Conservation (phyloP, 2,329 filamentous ascomycete genomes). For the Pseudogymnoascus sp. region DNA sequence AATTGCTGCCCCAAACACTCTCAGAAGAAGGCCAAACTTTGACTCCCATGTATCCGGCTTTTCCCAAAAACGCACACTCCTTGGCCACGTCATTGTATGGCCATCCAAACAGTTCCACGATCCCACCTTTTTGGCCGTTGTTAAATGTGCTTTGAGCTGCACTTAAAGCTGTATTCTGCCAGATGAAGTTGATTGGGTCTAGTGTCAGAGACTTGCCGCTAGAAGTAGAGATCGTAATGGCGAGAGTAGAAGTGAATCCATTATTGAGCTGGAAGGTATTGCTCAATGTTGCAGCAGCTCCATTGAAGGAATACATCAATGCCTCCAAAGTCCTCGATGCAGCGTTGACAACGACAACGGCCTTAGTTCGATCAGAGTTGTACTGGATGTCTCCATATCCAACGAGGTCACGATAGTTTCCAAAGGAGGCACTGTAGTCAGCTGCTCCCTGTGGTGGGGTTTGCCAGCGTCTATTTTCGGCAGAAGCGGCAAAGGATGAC, state of each 20-base stretch:
- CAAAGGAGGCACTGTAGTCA: conserved; percentile 21
- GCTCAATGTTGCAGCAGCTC: conserved; percentile 12
- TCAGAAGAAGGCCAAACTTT: conserved; percentile 26
- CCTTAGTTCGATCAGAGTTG: conserved; percentile 21
- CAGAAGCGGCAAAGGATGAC: conserved; percentile 19
- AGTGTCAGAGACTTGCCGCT: conserved; percentile 21
- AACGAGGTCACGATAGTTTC: conserved; percentile 22
- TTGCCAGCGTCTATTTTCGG: conserved; percentile 26
- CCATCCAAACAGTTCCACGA: conserved; percentile 27
- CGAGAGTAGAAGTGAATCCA: conserved; percentile 15
- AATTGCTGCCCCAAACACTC: conserved; percentile 25
- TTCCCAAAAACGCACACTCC: conserved; percentile 24
- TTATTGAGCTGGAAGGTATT: conserved; percentile 21
- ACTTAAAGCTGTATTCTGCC: conserved; percentile 21
- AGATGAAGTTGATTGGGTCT: conserved; percentile 25
- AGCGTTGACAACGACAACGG: conserved; percentile 23
- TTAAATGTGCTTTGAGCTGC: conserved; percentile 22
- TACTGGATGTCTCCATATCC: conserved; percentile 28
- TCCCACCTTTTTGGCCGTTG: conserved; percentile 24
- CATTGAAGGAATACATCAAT: conserved; percentile 19
- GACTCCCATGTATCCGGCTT: conserved; percentile 27
- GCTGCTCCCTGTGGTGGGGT: conserved; percentile 20
- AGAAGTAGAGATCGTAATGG: conserved; percentile 20
- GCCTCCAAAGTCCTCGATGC: conserved; percentile 22
- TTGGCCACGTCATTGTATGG: conserved; percentile 25